Conservation (phyloP, 768 basidiomycete genomes). For the Podaxis sp. region DNA sequence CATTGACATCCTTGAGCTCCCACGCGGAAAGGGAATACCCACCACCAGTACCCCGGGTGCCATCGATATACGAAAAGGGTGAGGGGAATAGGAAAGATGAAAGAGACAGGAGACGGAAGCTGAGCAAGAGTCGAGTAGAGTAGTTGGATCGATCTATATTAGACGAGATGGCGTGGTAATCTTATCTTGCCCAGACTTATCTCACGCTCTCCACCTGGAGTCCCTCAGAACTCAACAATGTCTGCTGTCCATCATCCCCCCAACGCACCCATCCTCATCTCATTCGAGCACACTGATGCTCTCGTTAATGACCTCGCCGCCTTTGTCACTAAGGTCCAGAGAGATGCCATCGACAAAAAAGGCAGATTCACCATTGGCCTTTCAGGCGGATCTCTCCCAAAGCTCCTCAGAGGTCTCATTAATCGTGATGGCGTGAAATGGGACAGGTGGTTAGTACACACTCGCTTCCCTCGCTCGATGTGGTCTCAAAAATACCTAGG, state of each 20-base stretch:
- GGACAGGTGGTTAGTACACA: slow-evolving; percentile 82
- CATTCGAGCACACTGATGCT: slow-evolving; percentile 56
- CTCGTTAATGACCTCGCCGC: slow-evolving; percentile 70
- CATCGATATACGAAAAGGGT: slow-evolving; percentile 17
- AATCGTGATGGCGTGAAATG: slow-evolving; percentile 70
- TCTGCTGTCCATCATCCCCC: slow-evolving; percentile 53
- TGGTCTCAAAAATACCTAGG: slow-evolving; percentile 46
- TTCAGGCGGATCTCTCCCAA: slow-evolving; percentile 91
- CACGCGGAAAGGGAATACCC: background rate
- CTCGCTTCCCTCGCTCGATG: background rate
- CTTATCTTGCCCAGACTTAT: slow-evolving; percentile 13
- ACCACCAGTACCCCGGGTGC: slow-evolving; percentile 19
- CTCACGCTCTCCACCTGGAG: slow-evolving; percentile 9
- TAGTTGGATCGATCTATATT: slow-evolving; percentile 1
- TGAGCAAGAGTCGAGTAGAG: slow-evolving; percentile 5
- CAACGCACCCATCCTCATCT: slow-evolving; percentile 65
- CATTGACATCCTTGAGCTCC: background rate
- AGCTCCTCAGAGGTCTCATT: slow-evolving; percentile 73
- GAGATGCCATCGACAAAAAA: slow-evolving; percentile 85
- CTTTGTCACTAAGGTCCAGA: slow-evolving; percentile 87
- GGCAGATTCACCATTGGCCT: slow-evolving; percentile 91
- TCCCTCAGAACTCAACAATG: slow-evolving; percentile 24
- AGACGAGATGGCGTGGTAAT: slow-evolving; percentile 15
- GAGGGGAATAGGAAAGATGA: background rate
- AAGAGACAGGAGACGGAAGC: background rate